Conservation (phyloP, 805 yeast species). For the Nakazawaea ambrosiae region DNA sequence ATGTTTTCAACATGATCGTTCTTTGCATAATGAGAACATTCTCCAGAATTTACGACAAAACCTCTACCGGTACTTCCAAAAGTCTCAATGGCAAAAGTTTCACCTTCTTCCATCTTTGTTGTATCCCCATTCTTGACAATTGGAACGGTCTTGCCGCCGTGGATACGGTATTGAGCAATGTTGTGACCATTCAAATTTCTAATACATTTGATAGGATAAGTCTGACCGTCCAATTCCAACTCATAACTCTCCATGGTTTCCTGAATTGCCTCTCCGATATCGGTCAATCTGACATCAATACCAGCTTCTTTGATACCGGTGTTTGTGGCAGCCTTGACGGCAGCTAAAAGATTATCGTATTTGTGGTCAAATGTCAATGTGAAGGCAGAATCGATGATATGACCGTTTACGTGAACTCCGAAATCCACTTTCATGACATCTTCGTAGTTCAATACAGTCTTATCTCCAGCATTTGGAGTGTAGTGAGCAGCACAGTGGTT, state of each 20-base stretch:
- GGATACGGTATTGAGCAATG: constrained; percentile 77
- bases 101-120: constrained; percentile 99
- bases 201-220: constrained; percentile 80
- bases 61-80: constrained; percentile 97
- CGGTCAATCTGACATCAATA: constrained; percentile 90
- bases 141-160: constrained; percentile 95
- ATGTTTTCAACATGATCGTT: constrained; percentile 43
- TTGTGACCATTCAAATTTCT: constrained; percentile 93
- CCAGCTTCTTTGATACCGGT: constrained; percentile 93
- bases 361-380: constrained; percentile 82
- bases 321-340: constrained; percentile 89
- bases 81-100: constrained; percentile 95
- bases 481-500: constrained; percentile 97
- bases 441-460: constrained; percentile 67
- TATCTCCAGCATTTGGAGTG: constrained; percentile 95
- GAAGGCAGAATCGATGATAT: constrained; percentile 91
- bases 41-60: constrained; percentile 79
- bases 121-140: constrained; percentile 88
- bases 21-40: constrained; percentile 88
- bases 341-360: constrained; percentile 72
- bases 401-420: constrained; percentile 95
- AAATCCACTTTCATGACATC: constrained; percentile 96
- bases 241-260: constrained; percentile 98
- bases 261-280: constrained; percentile 92
- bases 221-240: constrained; percentile 81